Evolutionary conservation across 108 stramenopile genomes (phyloP), one percentile per base, ranked within the genome.

Genomic region (Cyclotella choctawhatcheeana): DNA sequence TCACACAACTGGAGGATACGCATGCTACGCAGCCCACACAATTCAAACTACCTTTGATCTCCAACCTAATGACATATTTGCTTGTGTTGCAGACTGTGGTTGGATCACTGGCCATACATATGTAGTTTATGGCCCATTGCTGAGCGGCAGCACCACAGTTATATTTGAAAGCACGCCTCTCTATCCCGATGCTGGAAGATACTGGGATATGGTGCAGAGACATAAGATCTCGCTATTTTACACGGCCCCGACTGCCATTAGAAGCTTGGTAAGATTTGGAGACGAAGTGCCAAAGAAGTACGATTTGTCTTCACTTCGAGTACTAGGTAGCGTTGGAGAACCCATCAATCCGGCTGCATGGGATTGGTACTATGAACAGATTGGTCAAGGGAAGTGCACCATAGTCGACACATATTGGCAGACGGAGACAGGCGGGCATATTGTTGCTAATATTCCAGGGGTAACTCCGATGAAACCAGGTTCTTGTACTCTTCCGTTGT

Each of bases 301-400:
- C 71, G 93, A 94, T 62, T 76, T 89, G 27, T 89, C 89, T 40
- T 83, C 85, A 54, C 77, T 96, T 55, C 62, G 91, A 43, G 58
- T 92, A 30, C 77, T 96, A 43, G 95, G 95, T 7, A 77, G 86
- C 33, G 95, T 94, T 29, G 95, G 95, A 3, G 95, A 96, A 77
- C 95, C 95, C 6, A 96, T 94, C 69, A 96, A 96, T 67, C 93
- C 94, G 13, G 94, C 92, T 64, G 94, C 94, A 24, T 96, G 94
- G 94, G 56, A 79, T 31, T 96, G 94, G 94, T 96, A 94, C 64
- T 89, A 87, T 78, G 84, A 93, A 44, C 73, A 67, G 69, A 78
- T 92, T 55, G 95, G 90, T 35, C 59, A 85, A 35, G 54, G 73
- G 54, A 80, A 88, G 45, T 96, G 95, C 67, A 69, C 92, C 18